These are phyloP conservation scores for Globisporangium camurandrum DNA, from an alignment of 352 stramenopile genomes.

Conservation along the genomic window DNA sequence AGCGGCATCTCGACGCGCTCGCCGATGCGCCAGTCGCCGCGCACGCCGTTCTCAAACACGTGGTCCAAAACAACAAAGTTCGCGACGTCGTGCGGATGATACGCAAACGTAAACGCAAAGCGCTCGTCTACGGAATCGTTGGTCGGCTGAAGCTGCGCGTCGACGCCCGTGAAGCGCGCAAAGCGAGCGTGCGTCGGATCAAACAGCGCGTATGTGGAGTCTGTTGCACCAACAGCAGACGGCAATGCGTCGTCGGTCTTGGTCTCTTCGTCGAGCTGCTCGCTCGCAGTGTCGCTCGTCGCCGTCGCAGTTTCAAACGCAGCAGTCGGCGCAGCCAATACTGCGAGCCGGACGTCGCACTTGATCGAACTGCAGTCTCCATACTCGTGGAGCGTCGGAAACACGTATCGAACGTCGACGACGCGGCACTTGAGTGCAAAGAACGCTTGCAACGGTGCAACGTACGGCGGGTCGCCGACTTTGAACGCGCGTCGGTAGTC, in stretches of 20 bases:
- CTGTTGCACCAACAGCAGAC: slow-evolving; percentile 14
- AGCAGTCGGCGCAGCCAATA: slow-evolving; percentile 48
- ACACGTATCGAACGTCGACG: slow-evolving; percentile 66
- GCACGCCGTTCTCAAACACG: slow-evolving; percentile 71
- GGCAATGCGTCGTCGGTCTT: slow-evolving; percentile 26
- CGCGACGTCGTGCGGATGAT: slow-evolving; percentile 71
- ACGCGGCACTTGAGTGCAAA: slow-evolving; percentile 74
- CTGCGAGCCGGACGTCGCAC: slow-evolving; percentile 56
- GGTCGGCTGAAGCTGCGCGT: slow-evolving; percentile 40
- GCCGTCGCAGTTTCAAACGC: slow-evolving; percentile 9
- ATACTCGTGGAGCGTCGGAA: slow-evolving; percentile 54
- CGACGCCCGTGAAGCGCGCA: slow-evolving; percentile 57
- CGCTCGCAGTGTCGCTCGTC: not conserved
- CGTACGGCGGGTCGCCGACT: slow-evolving; percentile 38
- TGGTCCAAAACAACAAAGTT: slow-evolving; percentile 86
- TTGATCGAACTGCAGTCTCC: slow-evolving; percentile 53
- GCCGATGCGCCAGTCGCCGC: slow-evolving; percentile 51
- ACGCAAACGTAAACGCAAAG: slow-evolving; percentile 58
- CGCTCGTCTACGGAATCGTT: slow-evolving; percentile 28
- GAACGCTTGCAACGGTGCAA: slow-evolving; percentile 42
- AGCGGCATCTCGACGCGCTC: slow-evolving; percentile 73
- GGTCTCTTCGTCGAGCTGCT: slow-evolving; percentile 20
- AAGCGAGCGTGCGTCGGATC: slow-evolving; percentile 40
- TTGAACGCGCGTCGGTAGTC: slow-evolving; percentile 31
- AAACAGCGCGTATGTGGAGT: slow-evolving; percentile 16